Base-by-base conservation (phyloP, 345 rosid species). In the Raphanus raphanistrum region DNA sequence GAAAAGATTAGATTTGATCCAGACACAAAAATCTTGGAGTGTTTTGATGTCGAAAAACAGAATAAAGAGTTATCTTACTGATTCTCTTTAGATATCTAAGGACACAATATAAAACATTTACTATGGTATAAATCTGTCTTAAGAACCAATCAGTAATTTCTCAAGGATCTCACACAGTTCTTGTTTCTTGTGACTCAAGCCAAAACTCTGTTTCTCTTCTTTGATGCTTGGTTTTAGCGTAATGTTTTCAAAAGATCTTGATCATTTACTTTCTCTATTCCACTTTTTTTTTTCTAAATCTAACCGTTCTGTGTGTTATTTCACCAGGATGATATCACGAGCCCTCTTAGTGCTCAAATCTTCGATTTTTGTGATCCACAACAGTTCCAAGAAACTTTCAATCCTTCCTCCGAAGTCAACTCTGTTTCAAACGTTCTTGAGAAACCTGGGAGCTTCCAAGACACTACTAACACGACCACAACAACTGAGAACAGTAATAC, bases 281-380 rank as follows among this genome's bases (percentile, higher is more conserved):
- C 43, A 36, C 8, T 33, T 33, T 33, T 4, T 32, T 38, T 38
- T 38, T 43, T 13, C 15, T 48, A n/a, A n/a, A 69, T 31, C 65
- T 79, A 54, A 74, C 1, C 0, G 26, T 21, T 79, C 1, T 32
- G 28, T 48, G n/a, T 75, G 43, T 36, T 15, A 8, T 64, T 31
- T 80, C 63, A 63, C 3, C 90, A 95, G 98, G 98, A 91, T 48
- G 97, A 90, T 61, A 84, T 88, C 74, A 86, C 93, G 9, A 90
- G 93, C 80, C 94, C 94, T 2, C 77, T 90, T 8, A 90, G 86
- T 76, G 87, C 88, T 86, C 92, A 88, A 15, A 78, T 86, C 38
- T 82, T 92, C 69, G 89, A 89, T 70, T 80, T 89, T 36, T 88
- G 88, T 55, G 88, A 92, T 59, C 81, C 94, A 6, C 90, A 86